phyloP scores from a whole-genome alignment of 2,329 filamentous ascomycete genomes.

The Aspergillus tanneri region DNA sequence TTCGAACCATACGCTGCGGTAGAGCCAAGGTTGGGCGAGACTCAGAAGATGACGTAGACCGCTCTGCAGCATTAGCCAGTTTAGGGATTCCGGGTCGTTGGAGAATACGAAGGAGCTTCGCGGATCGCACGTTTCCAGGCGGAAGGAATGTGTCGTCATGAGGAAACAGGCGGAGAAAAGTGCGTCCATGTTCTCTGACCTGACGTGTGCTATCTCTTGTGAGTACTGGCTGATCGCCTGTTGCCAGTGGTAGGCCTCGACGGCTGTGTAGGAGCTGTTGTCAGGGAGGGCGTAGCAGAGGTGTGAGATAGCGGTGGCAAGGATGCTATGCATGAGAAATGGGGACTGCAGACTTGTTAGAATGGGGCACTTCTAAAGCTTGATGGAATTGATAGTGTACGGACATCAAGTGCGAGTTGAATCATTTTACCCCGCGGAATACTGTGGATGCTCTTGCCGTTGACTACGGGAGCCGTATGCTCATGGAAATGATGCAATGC shows the following conservation, averaged over 20 bases:
- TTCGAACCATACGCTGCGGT: constrained; percentile 36
- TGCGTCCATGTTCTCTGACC: constrained; percentile 37
- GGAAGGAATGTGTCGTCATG: constrained; percentile 37
- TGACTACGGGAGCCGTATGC: constrained; percentile 15
- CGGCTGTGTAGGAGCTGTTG: constrained; percentile 27
- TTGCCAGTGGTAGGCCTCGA: constrained; percentile 41
- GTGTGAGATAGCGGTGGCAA: constrained; percentile 33
- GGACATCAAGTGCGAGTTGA: constrained; percentile 33
- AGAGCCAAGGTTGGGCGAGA: constrained; percentile 25
- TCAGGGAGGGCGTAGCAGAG: constrained; percentile 29
- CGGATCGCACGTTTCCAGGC: constrained; percentile 31
- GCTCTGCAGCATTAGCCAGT: constrained; percentile 39
- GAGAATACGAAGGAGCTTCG: constrained; percentile 39
- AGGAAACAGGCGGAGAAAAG: constrained; percentile 41
- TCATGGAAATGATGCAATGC: constrained; percentile 33
- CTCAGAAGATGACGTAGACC: constrained; percentile 35
- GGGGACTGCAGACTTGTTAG: constrained; percentile 27
- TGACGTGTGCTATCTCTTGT: constrained; percentile 30
- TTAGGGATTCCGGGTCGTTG: constrained; percentile 29
- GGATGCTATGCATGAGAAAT: constrained; percentile 40
- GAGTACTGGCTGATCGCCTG: constrained; percentile 37
- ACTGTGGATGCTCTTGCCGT: constrained; percentile 13
- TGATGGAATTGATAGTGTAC: background rate
- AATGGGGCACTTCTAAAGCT: background rate
- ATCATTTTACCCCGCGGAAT: constrained; percentile 28